Evolutionary conservation across 2,329 filamentous ascomycete species (phyloP).

Genomic region (Colletotrichum endophyticum): DNA sequence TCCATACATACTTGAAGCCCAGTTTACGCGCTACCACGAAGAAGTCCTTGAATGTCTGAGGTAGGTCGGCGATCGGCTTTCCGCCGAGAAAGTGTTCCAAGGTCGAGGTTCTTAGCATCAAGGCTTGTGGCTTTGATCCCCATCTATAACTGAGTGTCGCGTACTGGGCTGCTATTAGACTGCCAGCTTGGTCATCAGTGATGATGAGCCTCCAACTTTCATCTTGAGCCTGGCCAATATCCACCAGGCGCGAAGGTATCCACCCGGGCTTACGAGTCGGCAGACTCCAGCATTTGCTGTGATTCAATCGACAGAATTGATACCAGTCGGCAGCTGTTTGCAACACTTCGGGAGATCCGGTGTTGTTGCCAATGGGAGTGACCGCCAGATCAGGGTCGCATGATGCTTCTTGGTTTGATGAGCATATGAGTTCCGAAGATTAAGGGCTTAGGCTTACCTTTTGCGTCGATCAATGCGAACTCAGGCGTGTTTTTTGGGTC

Average conservation of each 20-base stretch:
- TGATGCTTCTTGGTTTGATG: not conserved
- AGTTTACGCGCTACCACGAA: not conserved
- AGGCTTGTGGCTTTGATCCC: not conserved
- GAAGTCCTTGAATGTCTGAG: not conserved
- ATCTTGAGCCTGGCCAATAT: not conserved
- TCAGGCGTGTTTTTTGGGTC: accelerated
- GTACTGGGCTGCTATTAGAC: not conserved
- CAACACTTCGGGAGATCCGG: not conserved
- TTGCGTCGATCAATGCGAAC: accelerated
- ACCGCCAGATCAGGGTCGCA: accelerated
- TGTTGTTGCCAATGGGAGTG: not conserved
- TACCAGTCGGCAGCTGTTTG: not conserved
- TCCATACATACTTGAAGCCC: not conserved
- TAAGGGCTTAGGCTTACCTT: not conserved
- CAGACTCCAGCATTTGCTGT: not conserved
- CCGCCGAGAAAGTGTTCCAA: not conserved
- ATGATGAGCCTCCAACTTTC: not conserved
- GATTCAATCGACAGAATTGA: not conserved
- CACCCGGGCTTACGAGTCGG: not conserved
- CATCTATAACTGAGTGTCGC: not conserved
- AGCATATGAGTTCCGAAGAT: not conserved
- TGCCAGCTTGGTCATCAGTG: not conserved
- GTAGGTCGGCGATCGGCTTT: not conserved
- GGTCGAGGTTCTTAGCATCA: not conserved
- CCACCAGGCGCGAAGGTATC: not conserved